Evolutionary conservation across 2,329 filamentous ascomycete species (phyloP).

Genomic region (Colletotrichum tamarilloi): DNA sequence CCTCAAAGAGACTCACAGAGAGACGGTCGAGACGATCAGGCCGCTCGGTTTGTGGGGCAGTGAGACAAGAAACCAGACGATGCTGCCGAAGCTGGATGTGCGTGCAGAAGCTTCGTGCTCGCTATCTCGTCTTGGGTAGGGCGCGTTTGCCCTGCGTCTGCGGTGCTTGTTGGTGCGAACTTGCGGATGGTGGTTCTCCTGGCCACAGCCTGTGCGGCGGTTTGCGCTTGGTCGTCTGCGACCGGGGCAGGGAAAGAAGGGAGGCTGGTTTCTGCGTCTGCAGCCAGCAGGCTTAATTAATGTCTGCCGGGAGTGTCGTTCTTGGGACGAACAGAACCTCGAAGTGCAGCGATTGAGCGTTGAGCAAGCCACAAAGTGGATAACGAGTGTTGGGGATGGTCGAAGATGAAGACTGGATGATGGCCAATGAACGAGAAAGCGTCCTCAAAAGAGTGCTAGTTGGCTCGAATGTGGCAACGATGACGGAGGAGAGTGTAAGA

Average conservation of each 20-base stretch:
- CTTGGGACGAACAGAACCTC: conserved; percentile 31
- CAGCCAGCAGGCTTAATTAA: conserved; percentile 21
- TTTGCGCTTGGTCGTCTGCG: conserved; percentile 40
- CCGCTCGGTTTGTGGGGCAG: conserved; percentile 20
- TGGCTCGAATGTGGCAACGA: neutral
- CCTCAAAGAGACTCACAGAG: neutral
- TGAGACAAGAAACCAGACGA: conserved; percentile 26
- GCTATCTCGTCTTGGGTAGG: conserved; percentile 11
- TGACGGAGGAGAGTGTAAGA: neutral
- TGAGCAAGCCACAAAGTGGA: conserved; percentile 16
- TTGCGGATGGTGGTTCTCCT: conserved; percentile 9
- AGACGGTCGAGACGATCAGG: neutral
- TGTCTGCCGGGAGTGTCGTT: conserved; percentile 19
- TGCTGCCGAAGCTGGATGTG: conserved; percentile 27
- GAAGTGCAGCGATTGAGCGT: conserved; percentile 11
- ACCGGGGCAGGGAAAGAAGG: conserved; percentile 38
- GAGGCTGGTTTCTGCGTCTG: conserved; percentile 32
- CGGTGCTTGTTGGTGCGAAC: conserved; percentile 13
- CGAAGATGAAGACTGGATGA: neutral
- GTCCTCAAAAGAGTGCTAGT: conserved; percentile 8
- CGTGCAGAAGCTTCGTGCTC: conserved; percentile 22
- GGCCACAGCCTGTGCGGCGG: conserved; percentile 13
- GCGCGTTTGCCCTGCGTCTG: conserved; percentile 31
- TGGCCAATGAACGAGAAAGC: neutral
- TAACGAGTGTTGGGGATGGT: neutral